These are phyloP conservation scores for Corrigiola litoralis DNA, from an alignment of 179 eudicot genomes.

Conservation along the genomic window DNA sequence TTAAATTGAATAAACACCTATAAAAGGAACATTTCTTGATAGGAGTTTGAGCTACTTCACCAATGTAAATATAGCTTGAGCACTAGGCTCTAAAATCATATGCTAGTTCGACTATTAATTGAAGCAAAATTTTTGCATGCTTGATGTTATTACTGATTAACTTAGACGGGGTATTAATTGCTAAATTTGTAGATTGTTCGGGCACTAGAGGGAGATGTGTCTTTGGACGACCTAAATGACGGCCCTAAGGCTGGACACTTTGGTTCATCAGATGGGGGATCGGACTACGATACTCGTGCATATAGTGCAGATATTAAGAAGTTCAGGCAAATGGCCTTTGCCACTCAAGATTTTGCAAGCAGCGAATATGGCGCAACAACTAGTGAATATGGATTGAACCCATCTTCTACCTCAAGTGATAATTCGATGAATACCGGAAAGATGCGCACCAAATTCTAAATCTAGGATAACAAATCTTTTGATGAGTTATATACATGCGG, in stretches of 20 bases:
- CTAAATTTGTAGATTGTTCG: constrained; percentile 55
- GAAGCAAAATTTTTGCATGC: too few relatives aligned
- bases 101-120: too few relatives aligned
- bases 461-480: neutral
- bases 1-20: too few relatives aligned
- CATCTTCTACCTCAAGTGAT: constrained; percentile 36
- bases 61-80: too few relatives aligned
- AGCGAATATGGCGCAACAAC: constrained; percentile 38
- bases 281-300: constrained; percentile 50
- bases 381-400: constrained; percentile 49
- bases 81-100: neutral
- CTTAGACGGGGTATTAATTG: neutral
- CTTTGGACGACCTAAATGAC: constrained; percentile 64
- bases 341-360: constrained; percentile 37
- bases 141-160: too few relatives aligned
- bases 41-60: too few relatives aligned
- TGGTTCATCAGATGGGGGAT: constrained; percentile 27
- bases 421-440: constrained; percentile 21
- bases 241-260: constrained; percentile 29
- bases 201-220: constrained; percentile 67
- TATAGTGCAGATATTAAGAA: constrained; percentile 72
- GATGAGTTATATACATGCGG: constrained; percentile 3
- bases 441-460: neutral
- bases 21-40: too few relatives aligned
- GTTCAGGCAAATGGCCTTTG: constrained; percentile 65